Conservation (phyloP, 2,329 filamentous ascomycete genomes). For the Trichoderma koningii region DNA sequence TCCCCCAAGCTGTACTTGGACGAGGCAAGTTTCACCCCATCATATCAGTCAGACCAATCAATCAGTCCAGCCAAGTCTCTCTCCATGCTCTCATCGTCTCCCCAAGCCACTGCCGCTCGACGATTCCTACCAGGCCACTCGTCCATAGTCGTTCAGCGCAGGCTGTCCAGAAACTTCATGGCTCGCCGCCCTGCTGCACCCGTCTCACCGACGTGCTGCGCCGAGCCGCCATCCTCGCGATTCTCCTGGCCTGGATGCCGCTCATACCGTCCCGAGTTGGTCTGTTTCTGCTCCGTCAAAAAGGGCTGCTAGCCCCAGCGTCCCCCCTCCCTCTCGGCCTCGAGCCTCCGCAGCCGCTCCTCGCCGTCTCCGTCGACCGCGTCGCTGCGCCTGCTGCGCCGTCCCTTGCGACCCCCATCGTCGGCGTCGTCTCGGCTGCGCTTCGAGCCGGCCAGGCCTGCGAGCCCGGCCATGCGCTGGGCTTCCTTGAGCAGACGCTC, state of each 20-base stretch:
- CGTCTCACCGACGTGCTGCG: not conserved
- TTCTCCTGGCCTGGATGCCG: not conserved
- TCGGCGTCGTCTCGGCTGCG: slow-evolving; percentile 51
- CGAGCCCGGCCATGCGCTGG: slow-evolving; percentile 61
- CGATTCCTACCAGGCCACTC: too few species aligned
- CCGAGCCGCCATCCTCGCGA: not conserved
- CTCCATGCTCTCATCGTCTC: not conserved
- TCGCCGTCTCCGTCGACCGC: slow-evolving; percentile 50
- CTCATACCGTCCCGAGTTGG: too few species aligned
- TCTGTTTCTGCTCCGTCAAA: not conserved
- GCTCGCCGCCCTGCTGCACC: not conserved
- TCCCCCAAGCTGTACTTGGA: not conserved
- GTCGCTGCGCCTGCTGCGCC: slow-evolving; percentile 51
- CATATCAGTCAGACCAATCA: not conserved
- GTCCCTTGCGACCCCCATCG: slow-evolving; percentile 45
- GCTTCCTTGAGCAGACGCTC: slow-evolving; percentile 69
- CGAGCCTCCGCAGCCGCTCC: slow-evolving; percentile 56
- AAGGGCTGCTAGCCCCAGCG: slow-evolving; percentile 47
- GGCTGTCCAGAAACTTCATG: not conserved
- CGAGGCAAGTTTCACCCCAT: not conserved
- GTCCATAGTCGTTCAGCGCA: not conserved
- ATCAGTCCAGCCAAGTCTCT: not conserved
- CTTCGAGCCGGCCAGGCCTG: slow-evolving; percentile 51
- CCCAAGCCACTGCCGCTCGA: too few species aligned
- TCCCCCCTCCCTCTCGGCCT: slow-evolving; percentile 60